phyloP scores from a whole-genome alignment of 2,329 filamentous ascomycete species.

The Paramyrothecium sp. region DNA sequence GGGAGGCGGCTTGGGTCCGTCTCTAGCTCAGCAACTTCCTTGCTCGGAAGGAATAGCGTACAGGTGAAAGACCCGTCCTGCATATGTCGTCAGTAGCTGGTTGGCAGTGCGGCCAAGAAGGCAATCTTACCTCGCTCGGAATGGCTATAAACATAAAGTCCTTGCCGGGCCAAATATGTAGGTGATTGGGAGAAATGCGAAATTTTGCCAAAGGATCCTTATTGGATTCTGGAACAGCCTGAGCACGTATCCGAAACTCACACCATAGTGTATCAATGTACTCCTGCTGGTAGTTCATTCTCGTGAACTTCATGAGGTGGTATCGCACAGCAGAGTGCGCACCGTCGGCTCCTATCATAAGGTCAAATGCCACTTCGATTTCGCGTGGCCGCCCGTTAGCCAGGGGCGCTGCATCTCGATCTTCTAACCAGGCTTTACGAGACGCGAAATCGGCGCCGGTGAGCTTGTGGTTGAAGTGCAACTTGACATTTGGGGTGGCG shows the following conservation, averaged over 20 bases:
- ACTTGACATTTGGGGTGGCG: constrained; percentile 79
- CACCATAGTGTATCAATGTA: constrained; percentile 98
- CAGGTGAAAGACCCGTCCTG: constrained; percentile 91
- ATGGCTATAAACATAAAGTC: constrained; percentile 99
- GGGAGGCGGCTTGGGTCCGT: constrained; percentile 58
- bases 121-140: constrained; percentile 58
- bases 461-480: constrained; percentile 93
- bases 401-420: constrained; percentile 32
- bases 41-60: constrained; percentile 82
- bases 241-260: constrained; percentile 78
- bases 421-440: constrained; percentile 86
- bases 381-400: constrained; percentile 56
- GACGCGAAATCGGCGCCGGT: constrained; percentile 81
- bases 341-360: constrained; percentile 92
- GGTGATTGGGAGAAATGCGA: constrained; percentile 82
- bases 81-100: constrained; percentile 12
- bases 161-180: constrained; percentile 95
- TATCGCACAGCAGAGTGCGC: constrained; percentile 89
- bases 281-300: constrained; percentile 87
- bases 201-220: constrained; percentile 51
- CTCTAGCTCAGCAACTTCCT: constrained; percentile 68
- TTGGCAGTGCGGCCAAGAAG: background rate
- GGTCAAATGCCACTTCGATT: constrained; percentile 83
- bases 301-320: constrained; percentile 92
- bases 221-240: constrained; percentile 20